Evolutionary conservation across 129 eudicot genomes (phyloP).

Genomic region (Flaveria trinervia): DNA sequence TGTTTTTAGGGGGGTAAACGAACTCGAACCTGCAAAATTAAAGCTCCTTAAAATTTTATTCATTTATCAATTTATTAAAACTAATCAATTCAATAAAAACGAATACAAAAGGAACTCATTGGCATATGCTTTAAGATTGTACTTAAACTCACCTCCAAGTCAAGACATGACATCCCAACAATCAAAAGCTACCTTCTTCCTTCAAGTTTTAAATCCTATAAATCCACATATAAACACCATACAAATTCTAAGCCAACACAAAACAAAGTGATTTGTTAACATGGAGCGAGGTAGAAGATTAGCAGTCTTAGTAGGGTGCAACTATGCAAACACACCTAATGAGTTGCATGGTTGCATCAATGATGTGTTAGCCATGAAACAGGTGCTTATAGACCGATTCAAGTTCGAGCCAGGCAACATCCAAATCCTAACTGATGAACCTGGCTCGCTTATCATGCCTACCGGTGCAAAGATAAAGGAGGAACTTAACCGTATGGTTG

Average conservation of each 20-base stretch:
- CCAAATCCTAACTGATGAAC: slow-evolving; percentile 62
- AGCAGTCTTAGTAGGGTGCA: slow-evolving; percentile 90
- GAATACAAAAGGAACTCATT: neutral
- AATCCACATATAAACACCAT: slow-evolving; percentile 8
- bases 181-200: slow-evolving; percentile 23
- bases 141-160: slow-evolving; percentile 29
- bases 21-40: too few relatives aligned
- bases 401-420: slow-evolving; percentile 49
- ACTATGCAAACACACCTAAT: slow-evolving; percentile 72
- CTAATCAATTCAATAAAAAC: too few relatives aligned
- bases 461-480: slow-evolving; percentile 78
- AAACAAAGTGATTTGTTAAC: neutral
- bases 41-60: too few relatives aligned
- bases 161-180: slow-evolving; percentile 31
- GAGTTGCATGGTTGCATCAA: slow-evolving; percentile 91
- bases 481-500: slow-evolving; percentile 68
- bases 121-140: slow-evolving; percentile 20
- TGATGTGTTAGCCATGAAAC: slow-evolving; percentile 71
- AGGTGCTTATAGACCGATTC: slow-evolving; percentile 51
- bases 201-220: slow-evolving; percentile 24
- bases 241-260: neutral
- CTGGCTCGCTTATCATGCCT: slow-evolving; percentile 51
- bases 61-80: too few relatives aligned
- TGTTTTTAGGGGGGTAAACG: too few relatives aligned
- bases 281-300: slow-evolving; percentile 49